Percentiles rank a stretch among this genome's conserved stretches.
phyloP scores from a whole-genome alignment of 2,329 filamentous ascomycete genomes.

The Penicillium glabrum region DNA sequence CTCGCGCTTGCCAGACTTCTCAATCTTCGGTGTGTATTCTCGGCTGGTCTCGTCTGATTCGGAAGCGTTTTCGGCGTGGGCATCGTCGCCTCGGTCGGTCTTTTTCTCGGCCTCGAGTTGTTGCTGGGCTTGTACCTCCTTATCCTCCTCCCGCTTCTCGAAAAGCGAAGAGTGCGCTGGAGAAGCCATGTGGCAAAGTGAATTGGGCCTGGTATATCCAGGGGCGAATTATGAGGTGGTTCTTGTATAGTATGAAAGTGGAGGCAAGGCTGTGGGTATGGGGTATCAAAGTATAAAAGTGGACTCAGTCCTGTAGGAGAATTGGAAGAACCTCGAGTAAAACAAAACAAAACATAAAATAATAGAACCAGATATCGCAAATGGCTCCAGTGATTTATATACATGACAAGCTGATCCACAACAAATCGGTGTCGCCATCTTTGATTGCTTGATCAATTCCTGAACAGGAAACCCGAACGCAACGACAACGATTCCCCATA shows the following conservation, averaged over 20 bases:
- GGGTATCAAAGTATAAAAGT: conserved; percentile 2
- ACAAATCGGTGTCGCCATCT: neutral
- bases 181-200: conserved; percentile 6
- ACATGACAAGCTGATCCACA: neutral
- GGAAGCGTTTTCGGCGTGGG: conserved; percentile 20
- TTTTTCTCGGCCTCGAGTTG: neutral
- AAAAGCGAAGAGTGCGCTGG: conserved; percentile 1
- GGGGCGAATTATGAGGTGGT: neutral
- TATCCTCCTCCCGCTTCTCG: conserved; percentile 11
- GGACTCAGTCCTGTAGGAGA: neutral
- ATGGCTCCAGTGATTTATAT: neutral
- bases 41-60: conserved; percentile 12
- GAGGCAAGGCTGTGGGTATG: conserved; percentile 1
- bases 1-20: conserved; percentile 18
- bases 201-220: neutral
- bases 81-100: conserved; percentile 6
- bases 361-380: neutral
- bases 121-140: neutral
- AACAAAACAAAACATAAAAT: neutral
- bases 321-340: neutral
- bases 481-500: neutral
- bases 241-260: neutral
- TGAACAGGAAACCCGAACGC: neutral
- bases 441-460: neutral
- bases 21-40: conserved; percentile 7